These are phyloP conservation scores for Candida sp. DNA, from an alignment of 1,139 yeast species.

Conservation along the genomic window DNA sequence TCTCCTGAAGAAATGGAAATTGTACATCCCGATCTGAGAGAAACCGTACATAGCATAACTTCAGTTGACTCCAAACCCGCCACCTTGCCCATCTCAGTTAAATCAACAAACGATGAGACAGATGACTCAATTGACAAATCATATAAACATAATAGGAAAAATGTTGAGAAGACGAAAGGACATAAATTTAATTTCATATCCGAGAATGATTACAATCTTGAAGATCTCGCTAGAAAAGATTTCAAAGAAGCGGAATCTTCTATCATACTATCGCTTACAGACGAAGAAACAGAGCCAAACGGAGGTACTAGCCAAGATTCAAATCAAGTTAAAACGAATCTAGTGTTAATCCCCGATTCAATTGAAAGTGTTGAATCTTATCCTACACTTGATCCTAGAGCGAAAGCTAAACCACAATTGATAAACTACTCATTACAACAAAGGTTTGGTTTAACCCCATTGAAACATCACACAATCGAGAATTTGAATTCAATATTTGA, in stretches of 20 bases:
- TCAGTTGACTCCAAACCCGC: background rate
- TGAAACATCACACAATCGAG: background rate
- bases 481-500: slow-evolving; percentile 1
- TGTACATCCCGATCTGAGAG: too few species aligned
- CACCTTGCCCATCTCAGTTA: background rate
- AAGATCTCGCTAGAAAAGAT: background rate
- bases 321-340: background rate
- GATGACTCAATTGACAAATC: background rate
- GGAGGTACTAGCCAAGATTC: background rate
- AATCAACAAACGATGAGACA: background rate
- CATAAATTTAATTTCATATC: background rate
- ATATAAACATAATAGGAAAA: background rate
- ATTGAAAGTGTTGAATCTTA: background rate
- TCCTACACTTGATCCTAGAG: slow-evolving; percentile 1
- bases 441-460: background rate
- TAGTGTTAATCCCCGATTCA: background rate
- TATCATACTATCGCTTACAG: background rate
- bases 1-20: background rate
- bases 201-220: background rate
- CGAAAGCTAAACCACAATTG: background rate
- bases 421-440: background rate
- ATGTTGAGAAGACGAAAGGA: background rate
- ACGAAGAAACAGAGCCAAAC: background rate
- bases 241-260: background rate
- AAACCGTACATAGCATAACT: background rate